Evolutionary conservation across 2,329 filamentous ascomycete genomes (phyloP), one percentile per base, ranked within the genome.

Genomic region (Aspergillus sp.): DNA sequence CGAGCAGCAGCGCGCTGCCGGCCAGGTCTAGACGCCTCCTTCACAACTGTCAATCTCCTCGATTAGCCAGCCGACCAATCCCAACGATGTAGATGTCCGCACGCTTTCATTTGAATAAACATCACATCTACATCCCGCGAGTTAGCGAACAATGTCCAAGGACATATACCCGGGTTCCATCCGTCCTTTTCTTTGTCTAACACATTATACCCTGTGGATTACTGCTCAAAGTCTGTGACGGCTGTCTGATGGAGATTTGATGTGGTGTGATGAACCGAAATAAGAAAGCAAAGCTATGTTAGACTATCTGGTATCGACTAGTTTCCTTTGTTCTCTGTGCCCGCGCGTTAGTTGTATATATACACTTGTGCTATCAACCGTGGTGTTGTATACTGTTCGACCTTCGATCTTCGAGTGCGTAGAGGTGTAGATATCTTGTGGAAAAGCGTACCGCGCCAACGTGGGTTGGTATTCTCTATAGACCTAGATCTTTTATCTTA

Each of bases 1-100:
- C 61, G 85, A 88, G 75, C 80, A 84, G 66, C 78, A 87, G 76
- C 80, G 85, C 63, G 83, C 83, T 47, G 65, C 68, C 54, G 61
- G 67, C 58, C 63, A 68, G 64, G 65, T 59, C 34, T 74, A 73
- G 68, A 67, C 47, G 30, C 41, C 44, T 58, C 48, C 48, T 60
- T 52, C 53, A 52, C 30, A 52, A 53, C 55, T 45, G 58, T 55
- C 48, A 59, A 53, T 58, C n/a, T 26, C 26, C 44, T 56, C 49
- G 57, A 30, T 53, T 44, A 56, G 48, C 44, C 41, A 38, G 47
- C 15, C 38, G 15, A 15, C 9, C 12, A 11, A 18, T 36, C 20
- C 24, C 20, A 51, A 30, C 18, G 22, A 39, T 45, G 15, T 36
- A 50, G 17, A n/a, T 24, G 38, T 26, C 17, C 18, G 3, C 11